Evolutionary conservation across 75 land plant species (phyloP).

Genomic region (Adiantum capillusveneris): DNA sequence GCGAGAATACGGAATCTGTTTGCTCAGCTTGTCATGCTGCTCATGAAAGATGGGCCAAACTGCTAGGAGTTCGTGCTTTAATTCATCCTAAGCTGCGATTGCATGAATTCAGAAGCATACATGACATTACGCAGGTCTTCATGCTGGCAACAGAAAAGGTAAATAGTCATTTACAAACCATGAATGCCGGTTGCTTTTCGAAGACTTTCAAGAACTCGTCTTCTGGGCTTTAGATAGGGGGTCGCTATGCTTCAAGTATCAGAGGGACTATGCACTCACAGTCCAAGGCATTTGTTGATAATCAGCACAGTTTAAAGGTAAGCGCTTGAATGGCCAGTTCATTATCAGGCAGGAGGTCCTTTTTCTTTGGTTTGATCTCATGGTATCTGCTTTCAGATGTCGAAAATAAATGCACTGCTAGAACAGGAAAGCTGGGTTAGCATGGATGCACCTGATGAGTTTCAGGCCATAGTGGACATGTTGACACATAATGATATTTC

Average conservation of each 20-base stretch:
- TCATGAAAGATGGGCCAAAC: conserved; percentile 96
- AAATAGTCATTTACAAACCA: background rate
- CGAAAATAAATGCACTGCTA: conserved; percentile 84
- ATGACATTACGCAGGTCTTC: conserved; percentile 81
- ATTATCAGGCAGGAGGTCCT: too few species aligned
- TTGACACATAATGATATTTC: conserved; percentile 27
- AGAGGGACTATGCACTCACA: conserved; percentile 94
- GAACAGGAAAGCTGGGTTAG: conserved; percentile 97
- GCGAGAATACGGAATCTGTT: conserved; percentile 92
- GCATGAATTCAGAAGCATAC: conserved; percentile 76
- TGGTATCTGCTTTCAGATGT: conserved; percentile 42
- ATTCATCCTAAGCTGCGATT: conserved; percentile 88
- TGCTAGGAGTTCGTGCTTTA: conserved; percentile 81
- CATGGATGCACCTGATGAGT: conserved; percentile 92
- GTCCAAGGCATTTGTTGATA: conserved; percentile 89
- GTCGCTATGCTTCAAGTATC: conserved; percentile 92
- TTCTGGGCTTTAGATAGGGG: conserved; percentile 64
- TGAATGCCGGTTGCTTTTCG: too few species aligned
- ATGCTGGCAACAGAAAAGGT: conserved; percentile 96
- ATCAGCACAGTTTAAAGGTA: conserved; percentile 82
- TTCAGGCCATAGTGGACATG: conserved; percentile 70
- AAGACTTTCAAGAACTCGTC: too few species aligned
- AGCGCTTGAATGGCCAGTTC: background rate
- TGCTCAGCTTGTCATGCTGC: conserved; percentile 99
- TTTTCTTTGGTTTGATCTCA: background rate